Percentiles rank a stretch among this genome's conserved stretches.
Conservation (phyloP, 371 early-diverging fungal genomes). For the Mucor velutinosus region DNA sequence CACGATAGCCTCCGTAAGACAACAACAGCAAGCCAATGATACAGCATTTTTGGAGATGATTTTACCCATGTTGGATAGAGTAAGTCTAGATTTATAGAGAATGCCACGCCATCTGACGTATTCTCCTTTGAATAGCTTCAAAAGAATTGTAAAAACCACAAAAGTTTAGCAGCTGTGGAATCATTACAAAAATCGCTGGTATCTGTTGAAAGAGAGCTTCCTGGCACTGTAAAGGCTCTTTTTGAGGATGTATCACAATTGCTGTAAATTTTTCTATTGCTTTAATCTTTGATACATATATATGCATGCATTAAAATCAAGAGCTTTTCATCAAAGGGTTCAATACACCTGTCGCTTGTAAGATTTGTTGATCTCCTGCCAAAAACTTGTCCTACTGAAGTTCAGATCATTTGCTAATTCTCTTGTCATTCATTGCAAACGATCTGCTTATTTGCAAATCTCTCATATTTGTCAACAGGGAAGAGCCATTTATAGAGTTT, state of each 20-base stretch:
- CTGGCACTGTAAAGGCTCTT: conserved; percentile 59
- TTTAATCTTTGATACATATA: background rate
- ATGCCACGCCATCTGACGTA: background rate
- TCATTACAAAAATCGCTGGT: conserved; percentile 62
- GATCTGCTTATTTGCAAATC: background rate
- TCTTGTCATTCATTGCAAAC: background rate
- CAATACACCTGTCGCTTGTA: no score
- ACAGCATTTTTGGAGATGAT: conserved; percentile 33
- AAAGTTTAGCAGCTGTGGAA: conserved; percentile 59
- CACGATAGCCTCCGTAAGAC: conserved; percentile 17
- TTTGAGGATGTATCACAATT: conserved; percentile 51
- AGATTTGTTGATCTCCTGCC: no score
- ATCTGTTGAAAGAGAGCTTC: conserved; percentile 63
- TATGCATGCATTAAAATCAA: background rate
- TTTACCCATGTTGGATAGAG: conserved; percentile 41
- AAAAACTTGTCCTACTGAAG: no score
- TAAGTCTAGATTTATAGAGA: conserved; percentile 6
- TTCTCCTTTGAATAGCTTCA: conserved; percentile 35
- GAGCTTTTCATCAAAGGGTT: no score
- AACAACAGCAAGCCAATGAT: conserved; percentile 19
- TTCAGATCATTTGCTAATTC: background rate
- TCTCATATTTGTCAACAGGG: background rate
- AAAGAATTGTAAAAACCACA: conserved; percentile 47
- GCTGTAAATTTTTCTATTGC: conserved; percentile 13
- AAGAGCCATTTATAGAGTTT: background rate